Evolutionary conservation across 164 flowering plant species (phyloP).

Genomic region (Chimonanthus praecox): DNA sequence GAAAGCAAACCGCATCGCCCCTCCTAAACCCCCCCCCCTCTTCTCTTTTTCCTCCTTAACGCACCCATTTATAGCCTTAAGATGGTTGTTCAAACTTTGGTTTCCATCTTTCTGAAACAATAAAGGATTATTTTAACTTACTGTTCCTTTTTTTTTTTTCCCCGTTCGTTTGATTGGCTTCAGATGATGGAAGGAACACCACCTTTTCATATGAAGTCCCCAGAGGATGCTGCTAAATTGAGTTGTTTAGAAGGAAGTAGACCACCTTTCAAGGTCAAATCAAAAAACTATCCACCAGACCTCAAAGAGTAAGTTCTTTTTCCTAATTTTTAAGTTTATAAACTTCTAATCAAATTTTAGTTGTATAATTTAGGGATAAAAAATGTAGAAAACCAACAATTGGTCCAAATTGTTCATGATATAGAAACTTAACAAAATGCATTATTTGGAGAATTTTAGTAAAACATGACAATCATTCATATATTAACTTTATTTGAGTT

Average conservation of each 20-base stretch:
- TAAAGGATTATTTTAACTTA: neutral
- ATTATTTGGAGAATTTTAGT: neutral
- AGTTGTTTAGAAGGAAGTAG: constrained; percentile 69
- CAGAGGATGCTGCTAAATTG: constrained; percentile 63
- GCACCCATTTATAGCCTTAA: neutral
- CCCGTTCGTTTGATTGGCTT: neutral
- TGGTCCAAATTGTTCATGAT: no score
- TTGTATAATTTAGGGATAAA: neutral
- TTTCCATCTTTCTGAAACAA: neutral
- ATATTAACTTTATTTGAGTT: no score
- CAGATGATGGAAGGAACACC: constrained; percentile 89
- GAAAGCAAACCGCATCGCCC: no score
- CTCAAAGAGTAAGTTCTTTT: constrained; percentile 66
- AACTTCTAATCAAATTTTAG: neutral
- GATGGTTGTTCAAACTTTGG: neutral
- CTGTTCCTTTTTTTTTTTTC: neutral
- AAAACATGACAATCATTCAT: neutral
- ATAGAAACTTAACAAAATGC: no score
- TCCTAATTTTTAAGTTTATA: neutral
- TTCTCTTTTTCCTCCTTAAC: no score
- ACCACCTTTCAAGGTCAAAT: constrained; percentile 63
- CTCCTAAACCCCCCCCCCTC: no score
- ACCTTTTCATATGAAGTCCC: constrained; percentile 74
- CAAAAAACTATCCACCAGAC: constrained; percentile 70
- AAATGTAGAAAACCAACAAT: neutral